A percentile compares a stretch with the other conserved stretches of the same genome.
Conservation (phyloP, 2,329 filamentous ascomycete genomes). For the Fusarium napiforme region DNA sequence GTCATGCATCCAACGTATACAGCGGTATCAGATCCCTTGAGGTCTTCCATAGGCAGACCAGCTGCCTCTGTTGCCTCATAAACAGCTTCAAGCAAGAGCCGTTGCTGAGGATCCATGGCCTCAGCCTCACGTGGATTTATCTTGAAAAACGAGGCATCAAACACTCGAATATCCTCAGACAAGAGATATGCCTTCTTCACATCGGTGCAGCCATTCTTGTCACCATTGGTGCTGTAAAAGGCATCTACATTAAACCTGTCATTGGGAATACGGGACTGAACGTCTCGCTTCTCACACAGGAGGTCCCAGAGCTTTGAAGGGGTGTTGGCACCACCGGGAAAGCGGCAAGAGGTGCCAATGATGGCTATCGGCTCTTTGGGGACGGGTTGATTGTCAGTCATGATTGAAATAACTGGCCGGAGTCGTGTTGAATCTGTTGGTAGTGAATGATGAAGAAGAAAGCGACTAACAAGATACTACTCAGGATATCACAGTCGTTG, state of each 20-base stretch:
- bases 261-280: background rate
- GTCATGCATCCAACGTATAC: conserved; percentile 8
- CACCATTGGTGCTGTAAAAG: conserved; percentile 1
- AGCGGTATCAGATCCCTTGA: background rate
- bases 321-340: conserved; percentile 50
- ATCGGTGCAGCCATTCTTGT: conserved; percentile 9
- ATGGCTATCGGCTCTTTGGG: conserved; percentile 53
- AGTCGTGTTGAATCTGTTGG: background rate
- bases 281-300: background rate
- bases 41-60: background rate
- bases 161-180: background rate
- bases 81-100: conserved; percentile 2
- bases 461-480: background rate
- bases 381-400: background rate
- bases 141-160: conserved; percentile 43
- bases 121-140: conserved; percentile 7
- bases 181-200: conserved; percentile 6
- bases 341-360: conserved; percentile 53
- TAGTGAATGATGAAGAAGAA: background rate
- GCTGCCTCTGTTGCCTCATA: background rate
- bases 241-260: conserved; percentile 5
- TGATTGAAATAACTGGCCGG: background rate
- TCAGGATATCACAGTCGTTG: background rate
- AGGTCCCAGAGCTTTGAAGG: conserved; percentile 18
- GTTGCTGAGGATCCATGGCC: conserved; percentile 8